Conservation (phyloP, 495 filamentous ascomycete species). For the Bryoglossum gracile region DNA sequence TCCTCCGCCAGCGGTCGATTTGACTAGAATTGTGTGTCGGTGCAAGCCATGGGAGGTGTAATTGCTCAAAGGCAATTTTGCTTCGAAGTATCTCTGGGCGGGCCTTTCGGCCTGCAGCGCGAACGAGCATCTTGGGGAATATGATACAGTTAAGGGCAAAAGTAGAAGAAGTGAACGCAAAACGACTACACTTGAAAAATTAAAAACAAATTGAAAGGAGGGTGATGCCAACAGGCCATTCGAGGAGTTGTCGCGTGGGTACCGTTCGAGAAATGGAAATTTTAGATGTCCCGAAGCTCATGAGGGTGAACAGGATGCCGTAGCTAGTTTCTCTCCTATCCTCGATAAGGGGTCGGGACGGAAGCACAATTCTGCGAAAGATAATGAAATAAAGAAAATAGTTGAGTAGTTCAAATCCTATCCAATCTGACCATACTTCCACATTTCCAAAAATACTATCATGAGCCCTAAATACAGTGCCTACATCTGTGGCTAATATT, state of each 20-base stretch:
- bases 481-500: too few species aligned
- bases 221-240: conserved; percentile 9
- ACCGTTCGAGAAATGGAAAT: conserved; percentile 1
- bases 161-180: not conserved
- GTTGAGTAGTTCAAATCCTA: too few species aligned
- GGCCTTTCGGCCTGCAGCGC: conserved; percentile 22
- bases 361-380: too few species aligned
- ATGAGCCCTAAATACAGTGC: too few species aligned
- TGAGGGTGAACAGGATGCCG: too few species aligned
- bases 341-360: too few species aligned
- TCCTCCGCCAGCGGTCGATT: not conserved
- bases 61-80: conserved; percentile 10
- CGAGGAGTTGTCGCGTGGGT: conserved; percentile 2
- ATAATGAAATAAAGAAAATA: too few species aligned
- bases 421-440: too few species aligned
- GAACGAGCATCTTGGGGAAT: conserved; percentile 23
- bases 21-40: conserved; percentile 1
- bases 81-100: conserved; percentile 13
- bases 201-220: conserved; percentile 3
- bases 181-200: not conserved
- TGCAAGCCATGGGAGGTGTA: conserved; percentile 19
- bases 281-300: too few species aligned
- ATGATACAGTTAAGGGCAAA: conserved; percentile 10
- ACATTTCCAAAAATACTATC: too few species aligned
- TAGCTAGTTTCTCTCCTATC: too few species aligned